Base-by-base conservation (phyloP, 345 rosid genomes). In the Eutrema yunnanense region DNA sequence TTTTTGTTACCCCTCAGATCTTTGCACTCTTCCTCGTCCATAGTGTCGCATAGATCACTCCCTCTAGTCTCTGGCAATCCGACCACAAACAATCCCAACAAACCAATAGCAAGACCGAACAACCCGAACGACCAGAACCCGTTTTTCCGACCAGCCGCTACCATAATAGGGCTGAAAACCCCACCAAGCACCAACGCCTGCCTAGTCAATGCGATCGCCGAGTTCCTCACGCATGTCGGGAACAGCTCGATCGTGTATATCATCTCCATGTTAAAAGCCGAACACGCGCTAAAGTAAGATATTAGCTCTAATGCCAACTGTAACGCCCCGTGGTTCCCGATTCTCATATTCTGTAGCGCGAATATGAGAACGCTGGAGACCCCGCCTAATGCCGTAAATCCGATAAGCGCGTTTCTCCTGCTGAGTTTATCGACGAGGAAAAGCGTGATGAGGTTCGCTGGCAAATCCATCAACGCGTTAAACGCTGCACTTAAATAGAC, bases 401-500 rank as follows among this genome's bases (percentile, higher is more conserved):
- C 75, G 3, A 82, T 62, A 6, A 89, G 60, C 0, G 86, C 83
- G n/a, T 59, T 27, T 57, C 66, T 81, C 49, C 93, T 71, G 9
- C 81, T 80, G 34, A 87, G 36, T 64, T 74, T 83, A 51, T 76
- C 85, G 0, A 87, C 74, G 0, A 87, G 65, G 51, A 86, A 68
- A 59, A 86, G 73, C 4, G 82, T 81, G 5, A 84, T 43, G 0
- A 89, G 60, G 5, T 88, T 79, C 6, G 90, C 67, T 0, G 92
- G 97, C 8, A 92, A 73, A 71, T 89, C 93, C 10, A 87, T 83
- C 41, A 89, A 75, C 58, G 88, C 96, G 42, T 92, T 89, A 9
- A 84, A 72, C 11, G 84, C 77, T 13, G 85, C 86, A 54, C 96
- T 82, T 38, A 85, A 40, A 67, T 87, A 92, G n/a, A 86, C 83